Conservation (phyloP, 2,329 filamentous ascomycete genomes). For the Lachnum nothofagi region DNA sequence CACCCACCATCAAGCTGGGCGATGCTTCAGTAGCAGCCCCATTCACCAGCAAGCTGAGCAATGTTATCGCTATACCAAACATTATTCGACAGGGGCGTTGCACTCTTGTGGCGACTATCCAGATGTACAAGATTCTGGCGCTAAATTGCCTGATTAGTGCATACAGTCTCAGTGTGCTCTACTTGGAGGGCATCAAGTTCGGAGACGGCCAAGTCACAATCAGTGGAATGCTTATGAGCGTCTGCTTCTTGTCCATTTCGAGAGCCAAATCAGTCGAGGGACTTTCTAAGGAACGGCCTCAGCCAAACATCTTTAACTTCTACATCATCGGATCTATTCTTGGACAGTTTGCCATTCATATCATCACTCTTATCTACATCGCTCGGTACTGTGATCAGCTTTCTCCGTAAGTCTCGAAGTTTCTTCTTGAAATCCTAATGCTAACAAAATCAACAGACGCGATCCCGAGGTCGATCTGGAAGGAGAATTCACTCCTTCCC, state of each 20-base stretch:
- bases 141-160: constrained; percentile 97
- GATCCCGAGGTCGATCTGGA: constrained; percentile 75
- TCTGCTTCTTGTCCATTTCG: constrained; percentile 98
- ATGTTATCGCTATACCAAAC: constrained; percentile 94
- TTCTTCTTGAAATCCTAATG: neutral
- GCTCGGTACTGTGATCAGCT: constrained; percentile 80
- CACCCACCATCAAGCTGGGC: constrained; percentile 91
- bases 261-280: constrained; percentile 92
- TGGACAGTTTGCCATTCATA: constrained; percentile 94
- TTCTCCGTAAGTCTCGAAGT: constrained; percentile 64
- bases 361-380: constrained; percentile 89
- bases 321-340: constrained; percentile 98
- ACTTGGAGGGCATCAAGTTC: constrained; percentile 98
- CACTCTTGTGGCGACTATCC: constrained; percentile 94
- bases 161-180: constrained; percentile 93
- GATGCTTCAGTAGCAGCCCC: constrained; percentile 96
- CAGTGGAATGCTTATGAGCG: constrained; percentile 98
- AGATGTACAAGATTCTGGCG: constrained; percentile 99
- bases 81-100: constrained; percentile 97
- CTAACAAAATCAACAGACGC: constrained; percentile 38
- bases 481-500: constrained; percentile 85
- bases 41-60: constrained; percentile 95
- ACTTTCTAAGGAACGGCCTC: constrained; percentile 91
- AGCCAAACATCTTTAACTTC: constrained; percentile 97
- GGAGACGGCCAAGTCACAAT: constrained; percentile 98